Conservation (phyloP, 371 early-diverging fungal species). For the Mortierella sp. region DNA sequence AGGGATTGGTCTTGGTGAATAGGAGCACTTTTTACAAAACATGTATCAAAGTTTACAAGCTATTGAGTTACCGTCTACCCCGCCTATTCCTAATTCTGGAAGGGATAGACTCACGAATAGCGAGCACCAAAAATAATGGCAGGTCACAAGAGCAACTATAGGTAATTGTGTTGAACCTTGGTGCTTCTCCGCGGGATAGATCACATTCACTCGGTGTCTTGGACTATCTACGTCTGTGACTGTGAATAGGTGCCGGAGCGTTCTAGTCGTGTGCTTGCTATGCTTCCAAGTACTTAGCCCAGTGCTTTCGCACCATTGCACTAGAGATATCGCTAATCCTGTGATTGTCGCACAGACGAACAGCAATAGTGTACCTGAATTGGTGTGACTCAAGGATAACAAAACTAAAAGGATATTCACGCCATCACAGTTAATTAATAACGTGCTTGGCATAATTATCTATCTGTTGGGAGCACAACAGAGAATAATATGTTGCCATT, state of each 20-base stretch:
- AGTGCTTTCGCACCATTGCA: not conserved
- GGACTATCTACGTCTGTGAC: too few species aligned
- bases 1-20: too few species aligned
- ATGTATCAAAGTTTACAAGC: not conserved
- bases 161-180: too few species aligned
- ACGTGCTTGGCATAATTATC: not conserved
- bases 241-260: too few species aligned
- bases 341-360: constrained; percentile 16
- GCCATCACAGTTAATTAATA: not conserved
- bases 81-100: not conserved
- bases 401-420: not conserved
- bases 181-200: too few species aligned
- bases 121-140: not conserved
- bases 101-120: not conserved
- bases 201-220: too few species aligned
- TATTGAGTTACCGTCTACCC: not conserved
- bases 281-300: not conserved
- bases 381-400: not conserved
- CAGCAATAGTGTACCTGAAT: too few species aligned
- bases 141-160: not conserved
- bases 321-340: not conserved
- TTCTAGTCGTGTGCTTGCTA: too few species aligned
- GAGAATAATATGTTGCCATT: not conserved
- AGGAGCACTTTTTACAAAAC: too few species aligned
- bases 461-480: not conserved